A percentile compares a stretch with the other conserved stretches of the same genome.
Evolutionary conservation across 768 basidiomycete species (phyloP).

Genomic region (Auricularia heimuer): DNA sequence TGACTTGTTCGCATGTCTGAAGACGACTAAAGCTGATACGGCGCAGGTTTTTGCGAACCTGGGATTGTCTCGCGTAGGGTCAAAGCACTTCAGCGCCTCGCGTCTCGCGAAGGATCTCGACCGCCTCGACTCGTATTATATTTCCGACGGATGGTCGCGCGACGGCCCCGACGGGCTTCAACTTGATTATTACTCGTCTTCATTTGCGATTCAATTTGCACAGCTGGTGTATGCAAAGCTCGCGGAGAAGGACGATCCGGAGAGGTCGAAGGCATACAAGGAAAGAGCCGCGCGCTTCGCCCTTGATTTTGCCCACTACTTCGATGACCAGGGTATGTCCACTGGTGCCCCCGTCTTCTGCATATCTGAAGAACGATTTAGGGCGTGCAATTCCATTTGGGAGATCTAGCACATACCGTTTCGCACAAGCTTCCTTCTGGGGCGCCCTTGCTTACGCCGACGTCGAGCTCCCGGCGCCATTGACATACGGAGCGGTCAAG

Average conservation of each 20-base stretch:
- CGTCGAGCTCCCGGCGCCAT: conserved; percentile 54
- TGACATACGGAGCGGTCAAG: conserved; percentile 68
- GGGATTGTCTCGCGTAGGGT: conserved; percentile 53
- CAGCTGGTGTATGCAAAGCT: conserved; percentile 65
- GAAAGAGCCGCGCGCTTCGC: conserved; percentile 55
- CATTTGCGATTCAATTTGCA: conserved; percentile 69
- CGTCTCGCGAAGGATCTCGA: conserved; percentile 67
- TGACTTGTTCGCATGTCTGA: conserved; percentile 11
- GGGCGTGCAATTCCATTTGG: conserved; percentile 71
- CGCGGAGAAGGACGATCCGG: conserved; percentile 49
- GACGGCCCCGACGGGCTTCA: conserved; percentile 74
- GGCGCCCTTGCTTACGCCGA: conserved; percentile 65
- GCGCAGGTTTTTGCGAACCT: conserved; percentile 63
- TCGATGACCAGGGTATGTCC: conserved; percentile 53
- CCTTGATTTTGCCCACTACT: conserved; percentile 64
- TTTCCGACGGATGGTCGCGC: conserved; percentile 65
- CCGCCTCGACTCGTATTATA: conserved; percentile 71
- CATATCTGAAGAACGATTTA: conserved; percentile 14
- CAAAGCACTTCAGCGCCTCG: conserved; percentile 42
- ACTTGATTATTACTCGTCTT: conserved; percentile 70
- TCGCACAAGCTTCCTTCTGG: conserved; percentile 78
- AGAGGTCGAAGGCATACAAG: conserved; percentile 53
- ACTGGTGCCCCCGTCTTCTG: too few relatives aligned
- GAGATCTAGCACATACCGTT: conserved; percentile 65
- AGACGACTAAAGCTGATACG: conserved; percentile 2